phyloP scores from a whole-genome alignment of 371 early-diverging fungal species.

The Lichtheimia corymbifera region DNA sequence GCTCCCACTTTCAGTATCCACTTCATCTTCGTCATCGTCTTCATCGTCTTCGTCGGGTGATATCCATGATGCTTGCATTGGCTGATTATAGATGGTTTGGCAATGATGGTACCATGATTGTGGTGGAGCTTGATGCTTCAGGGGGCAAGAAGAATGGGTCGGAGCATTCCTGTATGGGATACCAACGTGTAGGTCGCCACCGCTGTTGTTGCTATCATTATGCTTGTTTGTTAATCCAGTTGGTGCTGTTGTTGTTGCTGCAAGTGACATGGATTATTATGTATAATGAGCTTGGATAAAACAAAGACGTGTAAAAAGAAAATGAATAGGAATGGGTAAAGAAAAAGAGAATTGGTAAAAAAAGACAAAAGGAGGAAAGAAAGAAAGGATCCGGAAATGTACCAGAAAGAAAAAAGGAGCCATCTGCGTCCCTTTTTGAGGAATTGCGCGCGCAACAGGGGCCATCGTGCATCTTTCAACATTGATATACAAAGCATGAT shows the following conservation, averaged over 20 bases:
- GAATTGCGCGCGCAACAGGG: not conserved
- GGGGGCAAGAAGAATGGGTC: conserved; percentile 9
- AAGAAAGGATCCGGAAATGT: conserved; percentile 2
- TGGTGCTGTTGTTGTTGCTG: too few relatives aligned
- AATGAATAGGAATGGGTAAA: not conserved
- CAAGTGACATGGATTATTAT: too few relatives aligned
- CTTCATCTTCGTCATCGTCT: conserved; percentile 8
- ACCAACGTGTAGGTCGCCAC: too few relatives aligned
- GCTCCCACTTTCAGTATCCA: not conserved
- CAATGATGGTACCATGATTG: not conserved
- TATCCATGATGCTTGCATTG: too few relatives aligned
- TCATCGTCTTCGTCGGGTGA: conserved; percentile 1
- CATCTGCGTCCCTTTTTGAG: not conserved
- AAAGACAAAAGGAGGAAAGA: conserved; percentile 1
- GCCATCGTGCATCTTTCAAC: too few relatives aligned
- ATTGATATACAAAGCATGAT: too few relatives aligned
- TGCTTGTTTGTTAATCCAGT: too few relatives aligned
- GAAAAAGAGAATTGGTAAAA: conserved; percentile 1
- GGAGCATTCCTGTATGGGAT: conserved; percentile 7
- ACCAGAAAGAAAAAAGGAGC: conserved; percentile 8
- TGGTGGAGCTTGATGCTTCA: conserved; percentile 6
- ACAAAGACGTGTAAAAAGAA: not conserved
- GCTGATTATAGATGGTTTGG: conserved; percentile 1
- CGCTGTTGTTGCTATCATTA: too few relatives aligned
- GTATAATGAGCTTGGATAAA: not conserved